Percentiles rank a stretch among this genome's conserved stretches.
phyloP scores from a whole-genome alignment of 2,329 filamentous ascomycete genomes.

The Sarocladium oryzae region DNA sequence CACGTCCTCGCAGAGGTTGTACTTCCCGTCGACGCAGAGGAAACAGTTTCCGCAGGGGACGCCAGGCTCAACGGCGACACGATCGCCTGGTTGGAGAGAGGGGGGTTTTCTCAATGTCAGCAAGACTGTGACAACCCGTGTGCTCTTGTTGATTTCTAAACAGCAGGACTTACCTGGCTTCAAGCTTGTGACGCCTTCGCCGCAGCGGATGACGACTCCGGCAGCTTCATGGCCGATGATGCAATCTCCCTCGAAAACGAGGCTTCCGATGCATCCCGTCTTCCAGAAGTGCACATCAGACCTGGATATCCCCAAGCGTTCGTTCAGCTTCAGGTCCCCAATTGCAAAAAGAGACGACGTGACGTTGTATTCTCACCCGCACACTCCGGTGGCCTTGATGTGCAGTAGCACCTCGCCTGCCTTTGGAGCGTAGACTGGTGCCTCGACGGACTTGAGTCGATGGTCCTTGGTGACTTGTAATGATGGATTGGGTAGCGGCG shows the following conservation, averaged over 20 bases:
- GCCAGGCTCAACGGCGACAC: slow-evolving; percentile 58
- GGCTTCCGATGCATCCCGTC: slow-evolving; percentile 53
- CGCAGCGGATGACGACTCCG: slow-evolving; percentile 51
- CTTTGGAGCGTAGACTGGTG: slow-evolving; percentile 47
- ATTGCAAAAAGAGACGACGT: too few relatives aligned
- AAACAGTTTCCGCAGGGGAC: slow-evolving; percentile 54
- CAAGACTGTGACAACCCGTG: too few relatives aligned
- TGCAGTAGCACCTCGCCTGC: slow-evolving; percentile 52
- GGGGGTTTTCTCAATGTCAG: too few relatives aligned
- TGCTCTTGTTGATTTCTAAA: background rate
- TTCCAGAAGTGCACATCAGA: slow-evolving; percentile 68
- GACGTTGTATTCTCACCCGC: too few relatives aligned
- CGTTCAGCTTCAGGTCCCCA: background rate
- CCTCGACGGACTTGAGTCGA: slow-evolving; percentile 47
- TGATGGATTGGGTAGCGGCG: slow-evolving; percentile 25
- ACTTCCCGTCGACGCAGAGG: slow-evolving; percentile 48
- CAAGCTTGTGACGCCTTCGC: slow-evolving; percentile 46
- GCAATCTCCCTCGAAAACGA: slow-evolving; percentile 56
- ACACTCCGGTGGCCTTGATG: slow-evolving; percentile 57
- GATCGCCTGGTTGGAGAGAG: slow-evolving; percentile 35
- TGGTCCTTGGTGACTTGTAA: slow-evolving; percentile 51
- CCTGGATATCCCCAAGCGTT: slow-evolving; percentile 25
- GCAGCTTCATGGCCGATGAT: slow-evolving; percentile 61
- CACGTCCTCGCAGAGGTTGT: slow-evolving; percentile 56
- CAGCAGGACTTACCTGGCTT: slow-evolving; percentile 42